Evolutionary conservation across 306 rosid species (phyloP).

Genomic region (Prunus campanulata): DNA sequence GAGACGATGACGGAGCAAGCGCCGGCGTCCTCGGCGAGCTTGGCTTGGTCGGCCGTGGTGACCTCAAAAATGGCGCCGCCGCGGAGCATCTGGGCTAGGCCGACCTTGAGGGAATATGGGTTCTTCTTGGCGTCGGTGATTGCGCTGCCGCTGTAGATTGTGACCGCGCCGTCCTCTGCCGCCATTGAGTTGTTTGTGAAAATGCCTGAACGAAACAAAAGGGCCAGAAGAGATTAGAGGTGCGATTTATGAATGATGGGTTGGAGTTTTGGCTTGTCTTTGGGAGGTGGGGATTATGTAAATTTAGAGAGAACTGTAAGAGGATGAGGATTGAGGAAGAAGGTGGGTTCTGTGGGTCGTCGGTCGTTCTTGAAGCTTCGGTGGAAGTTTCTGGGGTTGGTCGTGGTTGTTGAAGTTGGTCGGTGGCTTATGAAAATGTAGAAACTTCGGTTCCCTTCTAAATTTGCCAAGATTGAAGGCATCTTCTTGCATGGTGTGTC

Average conservation of each 20-base stretch:
- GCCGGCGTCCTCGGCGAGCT: constrained; percentile 72
- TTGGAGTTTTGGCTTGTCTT: neutral
- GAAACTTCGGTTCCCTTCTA: constrained; percentile 30
- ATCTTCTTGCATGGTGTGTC: neutral
- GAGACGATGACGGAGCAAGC: constrained; percentile 52
- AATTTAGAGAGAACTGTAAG: neutral
- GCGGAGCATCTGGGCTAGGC: constrained; percentile 49
- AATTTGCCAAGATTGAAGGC: neutral
- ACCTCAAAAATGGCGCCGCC: constrained; percentile 69
- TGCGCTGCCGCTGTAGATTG: constrained; percentile 45
- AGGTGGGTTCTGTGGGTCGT: neutral
- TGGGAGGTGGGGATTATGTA: constrained; percentile 4
- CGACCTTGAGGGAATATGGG: constrained; percentile 38
- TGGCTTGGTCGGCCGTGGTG: constrained; percentile 47
- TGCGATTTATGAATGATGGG: neutral
- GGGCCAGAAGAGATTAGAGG: neutral
- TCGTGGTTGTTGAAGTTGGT: neutral
- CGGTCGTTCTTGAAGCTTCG: neutral
- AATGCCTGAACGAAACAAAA: constrained; percentile 16
- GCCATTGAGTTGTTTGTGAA: constrained; percentile 25
- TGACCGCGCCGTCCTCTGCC: constrained; percentile 55
- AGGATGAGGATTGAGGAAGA: neutral
- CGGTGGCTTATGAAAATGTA: constrained; percentile 1
- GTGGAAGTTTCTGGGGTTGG: neutral
- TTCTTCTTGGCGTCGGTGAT: constrained; percentile 44